Evolutionary conservation across 225 moss, liverwort and hornwort species (phyloP).

Genomic region (Polytrichum commune): DNA sequence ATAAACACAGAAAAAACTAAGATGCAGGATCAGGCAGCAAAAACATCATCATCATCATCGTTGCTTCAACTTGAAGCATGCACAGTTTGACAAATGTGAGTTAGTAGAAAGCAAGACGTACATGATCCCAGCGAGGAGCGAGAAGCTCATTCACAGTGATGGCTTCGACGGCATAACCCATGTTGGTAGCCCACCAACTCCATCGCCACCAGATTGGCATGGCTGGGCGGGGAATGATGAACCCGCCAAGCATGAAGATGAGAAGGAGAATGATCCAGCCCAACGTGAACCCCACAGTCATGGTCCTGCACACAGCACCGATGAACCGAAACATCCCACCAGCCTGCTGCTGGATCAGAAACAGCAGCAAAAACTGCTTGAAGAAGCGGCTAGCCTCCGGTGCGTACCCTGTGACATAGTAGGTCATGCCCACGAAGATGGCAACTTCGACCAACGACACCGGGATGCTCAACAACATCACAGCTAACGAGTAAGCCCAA

Average conservation of each 20-base stretch:
- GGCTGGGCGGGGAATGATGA: conserved; percentile 50
- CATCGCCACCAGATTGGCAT: conserved; percentile 72
- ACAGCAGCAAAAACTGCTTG: conserved; percentile 38
- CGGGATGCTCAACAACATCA: conserved; percentile 62
- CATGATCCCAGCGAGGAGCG: conserved; percentile 52
- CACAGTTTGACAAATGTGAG: too few relatives aligned
- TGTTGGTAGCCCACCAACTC: conserved; percentile 66
- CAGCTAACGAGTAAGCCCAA: conserved; percentile 55
- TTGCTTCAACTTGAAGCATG: too few relatives aligned
- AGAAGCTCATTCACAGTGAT: conserved; percentile 54
- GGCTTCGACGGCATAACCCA: conserved; percentile 55
- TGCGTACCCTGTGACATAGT: conserved; percentile 55
- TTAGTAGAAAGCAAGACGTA: too few relatives aligned
- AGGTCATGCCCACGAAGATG: conserved; percentile 36
- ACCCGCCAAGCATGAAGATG: conserved; percentile 66
- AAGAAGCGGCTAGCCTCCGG: conserved; percentile 59
- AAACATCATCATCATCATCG: too few relatives aligned
- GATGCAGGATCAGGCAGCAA: too few relatives aligned
- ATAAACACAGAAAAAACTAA: too few relatives aligned
- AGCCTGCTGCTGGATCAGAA: conserved; percentile 49
- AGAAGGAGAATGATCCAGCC: conserved; percentile 57
- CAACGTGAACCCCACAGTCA: conserved; percentile 53
- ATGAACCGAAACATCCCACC: conserved; percentile 63
- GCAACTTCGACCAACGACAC: conserved; percentile 49
- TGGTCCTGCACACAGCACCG: conserved; percentile 58